Evolutionary conservation across 2,329 filamentous ascomycete genomes (phyloP).

Genomic region (Sporothrix schenckii): DNA sequence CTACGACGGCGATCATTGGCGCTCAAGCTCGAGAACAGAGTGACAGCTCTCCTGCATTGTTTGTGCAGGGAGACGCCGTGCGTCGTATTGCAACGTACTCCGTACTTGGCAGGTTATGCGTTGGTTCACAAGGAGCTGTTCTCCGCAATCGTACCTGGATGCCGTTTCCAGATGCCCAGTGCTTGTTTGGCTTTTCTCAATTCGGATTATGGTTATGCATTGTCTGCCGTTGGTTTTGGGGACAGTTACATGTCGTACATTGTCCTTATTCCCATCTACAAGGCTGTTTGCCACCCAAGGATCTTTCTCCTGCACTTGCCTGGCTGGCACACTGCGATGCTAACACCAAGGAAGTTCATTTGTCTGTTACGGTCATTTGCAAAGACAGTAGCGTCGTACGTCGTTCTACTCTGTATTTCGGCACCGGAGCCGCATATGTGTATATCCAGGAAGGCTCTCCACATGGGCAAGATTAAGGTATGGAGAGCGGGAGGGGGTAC

Average conservation of each 20-base stretch:
- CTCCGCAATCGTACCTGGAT: slow-evolving; percentile 7
- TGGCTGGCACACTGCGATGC: slow-evolving; percentile 3
- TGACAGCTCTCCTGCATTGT: slow-evolving; percentile 22
- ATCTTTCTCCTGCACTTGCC: background rate
- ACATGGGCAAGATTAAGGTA: background rate
- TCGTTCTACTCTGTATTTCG: background rate
- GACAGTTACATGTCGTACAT: background rate
- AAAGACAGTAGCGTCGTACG: background rate
- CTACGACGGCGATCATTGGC: slow-evolving; percentile 3
- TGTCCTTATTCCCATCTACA: background rate
- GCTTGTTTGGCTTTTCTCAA: background rate
- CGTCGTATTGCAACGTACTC: background rate
- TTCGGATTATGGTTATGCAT: background rate
- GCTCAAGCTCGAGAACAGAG: slow-evolving; percentile 17
- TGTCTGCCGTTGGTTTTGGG: background rate
- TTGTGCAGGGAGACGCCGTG: background rate
- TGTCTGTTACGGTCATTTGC: background rate
- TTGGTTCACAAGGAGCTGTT: background rate
- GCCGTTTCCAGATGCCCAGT: too few relatives aligned
- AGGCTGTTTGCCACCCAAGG: background rate
- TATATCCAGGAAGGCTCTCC: background rate
- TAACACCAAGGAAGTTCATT: background rate
- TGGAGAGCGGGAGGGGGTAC: background rate
- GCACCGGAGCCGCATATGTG: background rate
- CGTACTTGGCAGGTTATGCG: too few relatives aligned